These are phyloP conservation scores for Saraca asoca DNA, from an alignment of 331 rosid species.

Conservation along the genomic window DNA sequence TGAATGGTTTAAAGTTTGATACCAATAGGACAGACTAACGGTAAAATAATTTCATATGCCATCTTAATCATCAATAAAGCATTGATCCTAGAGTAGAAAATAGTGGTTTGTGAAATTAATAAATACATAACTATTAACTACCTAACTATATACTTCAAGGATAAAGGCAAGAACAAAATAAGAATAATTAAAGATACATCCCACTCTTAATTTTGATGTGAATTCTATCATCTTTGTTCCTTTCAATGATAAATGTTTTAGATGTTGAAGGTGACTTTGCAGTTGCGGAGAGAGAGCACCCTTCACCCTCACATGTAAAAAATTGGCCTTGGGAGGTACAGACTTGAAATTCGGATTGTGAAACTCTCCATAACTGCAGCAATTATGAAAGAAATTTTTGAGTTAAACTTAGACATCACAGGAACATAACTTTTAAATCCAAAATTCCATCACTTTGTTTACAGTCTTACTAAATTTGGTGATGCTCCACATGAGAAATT, in stretches of 20 bases:
- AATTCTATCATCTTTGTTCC: constrained; percentile 52
- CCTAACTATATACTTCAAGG: not conserved
- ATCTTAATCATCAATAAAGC: constrained; percentile 21
- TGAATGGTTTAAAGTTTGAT: constrained; percentile 19
- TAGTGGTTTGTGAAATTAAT: not conserved
- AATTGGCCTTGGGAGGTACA: constrained; percentile 69
- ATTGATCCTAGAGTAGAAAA: constrained; percentile 4
- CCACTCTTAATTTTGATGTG: constrained; percentile 66
- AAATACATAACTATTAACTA: not conserved
- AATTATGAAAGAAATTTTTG: constrained; percentile 12
- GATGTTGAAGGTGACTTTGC: constrained; percentile 56
- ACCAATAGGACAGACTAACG: constrained; percentile 9
- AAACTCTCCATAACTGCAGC: constrained; percentile 78
- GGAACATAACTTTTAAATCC: constrained; percentile 16
- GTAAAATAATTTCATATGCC: constrained; percentile 23
- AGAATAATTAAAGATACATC: constrained; percentile 68
- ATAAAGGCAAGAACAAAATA: not conserved
- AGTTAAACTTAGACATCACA: constrained; percentile 10
- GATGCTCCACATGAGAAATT: not conserved
- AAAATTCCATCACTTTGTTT: constrained; percentile 7
- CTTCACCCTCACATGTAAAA: constrained; percentile 64
- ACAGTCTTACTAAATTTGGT: constrained; percentile 1
- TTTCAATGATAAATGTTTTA: constrained; percentile 63
- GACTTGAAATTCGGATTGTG: constrained; percentile 68
- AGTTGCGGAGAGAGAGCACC: constrained; percentile 66